Percentiles rank a stretch among this genome's conserved stretches.
Evolutionary conservation across 2,329 filamentous ascomycete genomes (phyloP).

Genomic region (Alternaria triticina): DNA sequence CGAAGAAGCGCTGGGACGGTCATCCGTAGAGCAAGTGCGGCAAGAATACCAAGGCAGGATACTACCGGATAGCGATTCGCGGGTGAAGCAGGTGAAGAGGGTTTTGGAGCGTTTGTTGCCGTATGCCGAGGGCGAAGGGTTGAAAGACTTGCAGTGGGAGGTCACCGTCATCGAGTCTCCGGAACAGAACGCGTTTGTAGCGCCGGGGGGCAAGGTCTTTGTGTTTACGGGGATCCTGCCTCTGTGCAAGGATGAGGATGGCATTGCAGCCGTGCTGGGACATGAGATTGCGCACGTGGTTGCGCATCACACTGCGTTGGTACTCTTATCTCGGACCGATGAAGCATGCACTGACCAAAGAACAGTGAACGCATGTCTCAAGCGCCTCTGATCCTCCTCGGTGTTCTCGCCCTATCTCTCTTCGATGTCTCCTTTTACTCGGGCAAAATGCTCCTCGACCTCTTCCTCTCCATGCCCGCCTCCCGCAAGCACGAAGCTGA

Average conservation of each 20-base stretch:
- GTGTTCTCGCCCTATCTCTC: conserved; percentile 45
- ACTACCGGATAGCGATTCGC: conserved; percentile 64
- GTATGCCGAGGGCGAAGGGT: conserved; percentile 60
- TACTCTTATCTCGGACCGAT: neutral
- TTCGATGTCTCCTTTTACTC: conserved; percentile 52
- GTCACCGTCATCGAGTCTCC: conserved; percentile 75
- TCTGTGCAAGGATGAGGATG: conserved; percentile 71
- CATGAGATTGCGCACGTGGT: conserved; percentile 81
- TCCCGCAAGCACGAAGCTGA: conserved; percentile 75
- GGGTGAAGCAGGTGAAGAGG: conserved; percentile 63
- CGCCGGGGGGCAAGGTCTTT: conserved; percentile 80
- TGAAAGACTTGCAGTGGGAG: conserved; percentile 66
- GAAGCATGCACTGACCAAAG: neutral
- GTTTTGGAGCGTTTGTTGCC: conserved; percentile 73
- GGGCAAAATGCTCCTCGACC: conserved; percentile 58
- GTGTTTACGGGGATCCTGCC: conserved; percentile 75
- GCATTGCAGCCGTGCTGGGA: conserved; percentile 75
- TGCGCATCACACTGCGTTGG: conserved; percentile 44
- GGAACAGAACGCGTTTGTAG: conserved; percentile 75
- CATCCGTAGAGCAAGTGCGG: conserved; percentile 65
- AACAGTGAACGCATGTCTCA: conserved; percentile 64
- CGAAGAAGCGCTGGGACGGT: conserved; percentile 61
- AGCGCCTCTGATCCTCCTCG: conserved; percentile 47
- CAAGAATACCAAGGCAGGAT: conserved; percentile 62
- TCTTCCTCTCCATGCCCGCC: conserved; percentile 72